Conservation (phyloP, 805 yeast genomes). For the Diddensiella transvaalensis region DNA sequence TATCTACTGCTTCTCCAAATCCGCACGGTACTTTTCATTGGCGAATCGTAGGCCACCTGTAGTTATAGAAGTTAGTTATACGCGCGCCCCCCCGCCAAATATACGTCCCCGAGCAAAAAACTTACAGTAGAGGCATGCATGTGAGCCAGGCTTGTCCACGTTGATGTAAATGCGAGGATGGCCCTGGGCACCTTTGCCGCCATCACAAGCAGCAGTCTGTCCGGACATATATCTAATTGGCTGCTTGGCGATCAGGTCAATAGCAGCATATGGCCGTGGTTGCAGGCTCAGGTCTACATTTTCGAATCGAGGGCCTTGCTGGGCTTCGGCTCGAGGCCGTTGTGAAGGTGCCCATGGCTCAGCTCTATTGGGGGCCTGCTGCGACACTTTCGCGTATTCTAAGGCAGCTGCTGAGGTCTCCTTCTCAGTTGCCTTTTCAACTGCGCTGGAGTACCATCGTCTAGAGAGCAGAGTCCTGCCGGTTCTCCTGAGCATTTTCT, state of each 20-base stretch:
- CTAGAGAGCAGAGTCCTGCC: neutral
- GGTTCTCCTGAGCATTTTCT: neutral
- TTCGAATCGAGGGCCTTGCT: conserved; percentile 62
- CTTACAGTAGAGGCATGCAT: conserved; percentile 72
- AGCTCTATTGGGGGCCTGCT: conserved; percentile 74
- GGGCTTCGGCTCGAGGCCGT: conserved; percentile 53
- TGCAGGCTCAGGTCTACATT: conserved; percentile 65
- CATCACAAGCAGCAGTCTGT: conserved; percentile 77
- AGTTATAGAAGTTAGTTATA: too few relatives aligned
- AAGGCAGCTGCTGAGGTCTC: neutral
- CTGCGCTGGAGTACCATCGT: neutral
- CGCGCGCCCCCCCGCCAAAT: too few relatives aligned
- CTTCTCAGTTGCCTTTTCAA: neutral
- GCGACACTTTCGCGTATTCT: neutral
- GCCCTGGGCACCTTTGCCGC: conserved; percentile 61
- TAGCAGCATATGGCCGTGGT: conserved; percentile 81
- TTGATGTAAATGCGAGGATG: conserved; percentile 82
- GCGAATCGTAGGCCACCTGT: conserved; percentile 51
- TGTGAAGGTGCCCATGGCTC: conserved; percentile 72
- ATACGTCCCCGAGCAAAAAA: too few relatives aligned
- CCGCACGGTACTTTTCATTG: conserved; percentile 20
- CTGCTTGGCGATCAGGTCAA: conserved; percentile 71
- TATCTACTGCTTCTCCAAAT: conserved; percentile 13
- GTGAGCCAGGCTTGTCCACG: conserved; percentile 69
- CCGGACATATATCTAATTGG: conserved; percentile 63